These are phyloP conservation scores for Lecanoromycetidae sp. DNA, from an alignment of 2,329 filamentous ascomycete genomes.

Conservation along the genomic window DNA sequence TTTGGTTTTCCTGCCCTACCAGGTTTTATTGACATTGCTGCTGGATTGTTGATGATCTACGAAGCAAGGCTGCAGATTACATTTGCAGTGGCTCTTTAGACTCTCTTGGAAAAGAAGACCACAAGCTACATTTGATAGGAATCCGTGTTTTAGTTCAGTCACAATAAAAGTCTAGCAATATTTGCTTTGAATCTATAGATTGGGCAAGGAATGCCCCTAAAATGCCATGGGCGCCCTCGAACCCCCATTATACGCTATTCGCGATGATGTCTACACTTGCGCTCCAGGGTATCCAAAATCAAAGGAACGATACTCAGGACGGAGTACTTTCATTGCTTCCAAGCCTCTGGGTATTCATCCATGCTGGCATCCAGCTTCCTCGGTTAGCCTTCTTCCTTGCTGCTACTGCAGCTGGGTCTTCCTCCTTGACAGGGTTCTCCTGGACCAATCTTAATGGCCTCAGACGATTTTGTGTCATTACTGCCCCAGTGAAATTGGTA, in stretches of 20 bases:
- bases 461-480: constrained; percentile 58
- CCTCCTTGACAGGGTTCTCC: constrained; percentile 48
- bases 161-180: too few species aligned
- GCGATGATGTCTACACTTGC: too few species aligned
- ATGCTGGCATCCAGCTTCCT: constrained; percentile 45
- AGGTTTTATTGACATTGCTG: constrained; percentile 37
- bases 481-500: constrained; percentile 55
- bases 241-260: too few species aligned
- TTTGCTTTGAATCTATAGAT: too few species aligned
- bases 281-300: background rate
- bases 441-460: constrained; percentile 78
- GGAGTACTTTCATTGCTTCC: constrained; percentile 2
- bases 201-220: too few species aligned
- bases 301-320: background rate
- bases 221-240: too few species aligned
- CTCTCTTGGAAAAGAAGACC: too few species aligned
- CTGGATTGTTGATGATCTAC: too few species aligned
- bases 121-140: too few species aligned
- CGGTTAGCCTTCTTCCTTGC: constrained; percentile 39
- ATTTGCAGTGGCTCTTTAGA: too few species aligned
- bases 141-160: too few species aligned
- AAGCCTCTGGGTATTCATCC: constrained; percentile 10
- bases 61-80: too few species aligned
- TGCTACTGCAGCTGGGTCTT: constrained; percentile 10
- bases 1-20: constrained; percentile 23